Evolutionary conservation across 495 filamentous ascomycete species (phyloP), one percentile per base, ranked within the genome.

Genomic region (Chaetomium cochliodes): DNA sequence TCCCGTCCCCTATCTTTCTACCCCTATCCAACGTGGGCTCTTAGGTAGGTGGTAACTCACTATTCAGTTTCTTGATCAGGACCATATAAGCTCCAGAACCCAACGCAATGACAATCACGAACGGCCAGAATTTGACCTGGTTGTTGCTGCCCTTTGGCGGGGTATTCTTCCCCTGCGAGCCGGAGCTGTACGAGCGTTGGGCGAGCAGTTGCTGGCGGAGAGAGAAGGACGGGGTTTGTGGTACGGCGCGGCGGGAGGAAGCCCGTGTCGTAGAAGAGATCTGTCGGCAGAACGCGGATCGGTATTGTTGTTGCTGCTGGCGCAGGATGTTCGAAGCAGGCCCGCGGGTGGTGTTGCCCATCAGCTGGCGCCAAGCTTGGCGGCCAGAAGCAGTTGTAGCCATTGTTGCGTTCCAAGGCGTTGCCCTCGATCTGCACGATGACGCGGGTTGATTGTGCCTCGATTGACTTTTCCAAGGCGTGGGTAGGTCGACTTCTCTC

Each of bases 61-160:
- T 67, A 62, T 68, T 74, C 30, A 65, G 74, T 66, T 67, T 52
- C 63, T 77, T 80, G 23, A 73, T 73, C 46, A 85, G 65, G 13
- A 79, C 65, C 25, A 81, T 75, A 62, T 84, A 85, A 1, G 74
- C 79, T 15, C 74, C 76, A 18, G 79, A 77, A 12, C 80, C 80
- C 0, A 79, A 61, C 0, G 73, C 77, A 58, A 85, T 78, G 59
- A 85, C 72, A 25, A 72, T 70, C 13, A 82, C 7, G 47, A 85
- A 83, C 18, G 80, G 80, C 80, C 80, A 81, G 69, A 81, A 80
- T 67, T 80, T 81, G 69, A 82, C 68, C 33, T 70, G 53, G 63
- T 72, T 69, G 37, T 72, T 74, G 33, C 70, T 73, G 8, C 65
- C 62, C 30, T 69, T 68, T 12, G 66, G 70, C 3, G 63, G 56